Evolutionary conservation across 805 yeast species (phyloP).

Genomic region (Metschnikowia bowlesiae): DNA sequence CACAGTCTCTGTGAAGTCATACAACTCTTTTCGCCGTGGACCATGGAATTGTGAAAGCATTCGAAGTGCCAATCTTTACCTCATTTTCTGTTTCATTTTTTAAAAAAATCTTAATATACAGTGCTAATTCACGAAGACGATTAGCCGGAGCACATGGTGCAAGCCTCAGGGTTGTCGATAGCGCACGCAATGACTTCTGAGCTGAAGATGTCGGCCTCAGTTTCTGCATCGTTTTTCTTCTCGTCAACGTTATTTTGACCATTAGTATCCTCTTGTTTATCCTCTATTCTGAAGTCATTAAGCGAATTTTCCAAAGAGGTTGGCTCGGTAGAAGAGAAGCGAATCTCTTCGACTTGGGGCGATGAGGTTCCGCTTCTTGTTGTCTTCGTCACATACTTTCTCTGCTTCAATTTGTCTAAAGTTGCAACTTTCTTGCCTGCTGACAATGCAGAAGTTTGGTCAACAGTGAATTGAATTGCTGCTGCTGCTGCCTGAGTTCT

Average conservation of each 20-base stretch:
- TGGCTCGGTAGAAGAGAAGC: constrained; percentile 36
- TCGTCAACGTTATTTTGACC: background rate
- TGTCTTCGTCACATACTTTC: constrained; percentile 30
- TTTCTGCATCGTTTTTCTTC: constrained; percentile 17
- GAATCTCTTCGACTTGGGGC: constrained; percentile 14
- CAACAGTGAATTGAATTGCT: constrained; percentile 80
- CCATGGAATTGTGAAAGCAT: background rate
- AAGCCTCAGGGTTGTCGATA: constrained; percentile 92
- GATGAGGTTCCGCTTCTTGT: constrained; percentile 21
- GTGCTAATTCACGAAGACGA: background rate
- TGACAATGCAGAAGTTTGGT: constrained; percentile 36
- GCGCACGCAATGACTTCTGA: constrained; percentile 96
- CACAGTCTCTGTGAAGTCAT: too few relatives aligned
- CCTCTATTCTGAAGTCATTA: constrained; percentile 41
- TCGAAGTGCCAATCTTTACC: background rate
- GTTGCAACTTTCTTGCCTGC: constrained; percentile 39
- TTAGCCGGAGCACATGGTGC: constrained; percentile 98
- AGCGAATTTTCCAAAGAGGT: constrained; percentile 43
- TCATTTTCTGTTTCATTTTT: background rate
- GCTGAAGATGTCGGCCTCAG: constrained; percentile 80
- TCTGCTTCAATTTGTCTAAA: constrained; percentile 36
- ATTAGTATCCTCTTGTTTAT: constrained; percentile 6
- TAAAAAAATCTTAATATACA: background rate
- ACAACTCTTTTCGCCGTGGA: too few relatives aligned
- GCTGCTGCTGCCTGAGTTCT: constrained; percentile 97